Percentiles rank a stretch among this genome's conserved stretches.
These are phyloP conservation scores for Pythium monospermum DNA, from an alignment of 352 stramenopile genomes.

Conservation along the genomic window DNA sequence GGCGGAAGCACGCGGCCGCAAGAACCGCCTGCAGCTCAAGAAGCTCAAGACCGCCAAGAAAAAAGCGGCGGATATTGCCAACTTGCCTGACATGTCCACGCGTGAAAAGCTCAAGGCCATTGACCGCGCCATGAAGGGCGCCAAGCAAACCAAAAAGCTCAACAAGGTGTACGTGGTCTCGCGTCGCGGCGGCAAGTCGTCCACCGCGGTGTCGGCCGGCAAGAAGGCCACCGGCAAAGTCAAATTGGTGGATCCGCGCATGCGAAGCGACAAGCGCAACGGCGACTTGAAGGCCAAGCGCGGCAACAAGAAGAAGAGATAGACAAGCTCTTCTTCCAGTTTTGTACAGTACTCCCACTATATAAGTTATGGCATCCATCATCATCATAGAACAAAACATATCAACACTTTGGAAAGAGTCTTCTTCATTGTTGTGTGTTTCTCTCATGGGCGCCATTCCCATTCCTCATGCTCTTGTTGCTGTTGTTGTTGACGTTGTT, in stretches of 20 bases:
- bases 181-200: constrained; percentile 47
- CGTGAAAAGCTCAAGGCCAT: constrained; percentile 98
- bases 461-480: neutral
- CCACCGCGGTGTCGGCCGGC: constrained; percentile 44
- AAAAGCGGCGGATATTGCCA: constrained; percentile 95
- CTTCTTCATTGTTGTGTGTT: no score
- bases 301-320: constrained; percentile 87
- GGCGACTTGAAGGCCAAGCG: constrained; percentile 76
- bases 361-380: constrained; percentile 63
- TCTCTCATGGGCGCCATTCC: no score
- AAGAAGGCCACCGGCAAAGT: constrained; percentile 88
- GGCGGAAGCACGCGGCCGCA: constrained; percentile 95
- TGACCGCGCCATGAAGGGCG: constrained; percentile 95
- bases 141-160: constrained; percentile 77
- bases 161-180: constrained; percentile 97
- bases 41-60: constrained; percentile 97
- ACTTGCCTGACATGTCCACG: constrained; percentile 95
- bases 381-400: constrained; percentile 20
- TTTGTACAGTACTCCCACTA: constrained; percentile 22
- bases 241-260: constrained; percentile 97
- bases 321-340: constrained; percentile 13
- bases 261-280: constrained; percentile 96
- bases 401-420: no score
- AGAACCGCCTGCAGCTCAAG: constrained; percentile 91
- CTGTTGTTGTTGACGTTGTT: neutral